These are phyloP conservation scores for Picochlorum sp. DNA, from an alignment of 139 green algal species.

Conservation along the genomic window DNA sequence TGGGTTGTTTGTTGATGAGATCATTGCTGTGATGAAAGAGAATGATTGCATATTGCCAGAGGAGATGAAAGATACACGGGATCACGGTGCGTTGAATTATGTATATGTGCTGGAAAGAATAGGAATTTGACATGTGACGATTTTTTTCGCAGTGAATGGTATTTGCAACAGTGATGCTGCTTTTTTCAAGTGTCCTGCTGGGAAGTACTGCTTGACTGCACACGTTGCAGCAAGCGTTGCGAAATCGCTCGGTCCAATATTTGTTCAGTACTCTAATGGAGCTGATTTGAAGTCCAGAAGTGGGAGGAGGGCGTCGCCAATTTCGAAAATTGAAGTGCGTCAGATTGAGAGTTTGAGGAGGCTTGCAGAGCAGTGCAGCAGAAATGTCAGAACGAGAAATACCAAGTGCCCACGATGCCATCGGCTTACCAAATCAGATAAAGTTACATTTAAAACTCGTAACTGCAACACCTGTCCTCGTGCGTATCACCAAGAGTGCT, in stretches of 20 bases:
- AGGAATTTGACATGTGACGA: too few relatives aligned
- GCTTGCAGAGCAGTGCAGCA: conserved; percentile 5
- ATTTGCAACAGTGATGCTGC: conserved; percentile 37
- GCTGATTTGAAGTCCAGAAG: not conserved
- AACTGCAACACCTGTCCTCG: conserved; percentile 43
- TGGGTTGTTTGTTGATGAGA: conserved; percentile 13
- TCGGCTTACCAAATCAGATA: conserved; percentile 31
- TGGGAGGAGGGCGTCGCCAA: not conserved
- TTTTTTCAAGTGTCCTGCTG: conserved; percentile 35
- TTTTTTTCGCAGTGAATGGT: conserved; percentile 5
- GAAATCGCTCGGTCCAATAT: too few relatives aligned
- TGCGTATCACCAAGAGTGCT: conserved; percentile 41
- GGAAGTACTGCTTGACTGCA: conserved; percentile 35
- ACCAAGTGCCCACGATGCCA: conserved; percentile 49
- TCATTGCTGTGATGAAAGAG: conserved; percentile 21
- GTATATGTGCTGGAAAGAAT: too few relatives aligned
- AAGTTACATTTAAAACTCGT: conserved; percentile 28
- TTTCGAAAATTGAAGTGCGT: conserved; percentile 9
- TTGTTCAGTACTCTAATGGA: not conserved
- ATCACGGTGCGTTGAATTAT: not conserved
- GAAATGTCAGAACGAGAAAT: conserved; percentile 26
- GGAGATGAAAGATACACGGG: conserved; percentile 24
- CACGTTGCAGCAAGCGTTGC: conserved; percentile 10
- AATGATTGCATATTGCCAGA: conserved; percentile 28
- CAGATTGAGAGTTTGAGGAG: conserved; percentile 13